phyloP scores from a whole-genome alignment of 2,329 filamentous ascomycete genomes.

The Fusarium coicis region DNA sequence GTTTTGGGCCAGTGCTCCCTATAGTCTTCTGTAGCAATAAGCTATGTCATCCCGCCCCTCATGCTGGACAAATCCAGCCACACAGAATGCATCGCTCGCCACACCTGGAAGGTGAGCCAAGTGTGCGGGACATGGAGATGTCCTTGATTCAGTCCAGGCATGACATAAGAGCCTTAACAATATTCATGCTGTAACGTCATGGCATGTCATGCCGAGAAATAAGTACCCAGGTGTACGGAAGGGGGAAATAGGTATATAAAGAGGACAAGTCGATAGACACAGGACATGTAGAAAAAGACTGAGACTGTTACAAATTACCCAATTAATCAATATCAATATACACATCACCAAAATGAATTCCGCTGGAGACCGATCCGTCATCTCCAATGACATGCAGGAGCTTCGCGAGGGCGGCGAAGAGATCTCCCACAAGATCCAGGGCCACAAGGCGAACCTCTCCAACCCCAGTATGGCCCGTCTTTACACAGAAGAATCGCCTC shows the following conservation, averaged over 20 bases:
- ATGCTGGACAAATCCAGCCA: conserved; percentile 12
- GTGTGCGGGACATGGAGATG: not conserved
- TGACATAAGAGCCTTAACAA: conserved; percentile 30
- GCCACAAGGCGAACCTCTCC: conserved; percentile 60
- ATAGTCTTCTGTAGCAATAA: too few species aligned
- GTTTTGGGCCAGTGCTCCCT: too few species aligned
- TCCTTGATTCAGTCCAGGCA: conserved; percentile 19
- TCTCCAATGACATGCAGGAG: conserved; percentile 57
- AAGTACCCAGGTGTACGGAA: not conserved
- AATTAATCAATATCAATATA: not conserved
- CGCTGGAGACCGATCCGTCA: conserved; percentile 52
- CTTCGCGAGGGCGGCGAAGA: conserved; percentile 45
- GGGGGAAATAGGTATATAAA: conserved; percentile 8
- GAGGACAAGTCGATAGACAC: not conserved
- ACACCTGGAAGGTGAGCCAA: conserved; percentile 3
- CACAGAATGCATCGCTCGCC: conserved; percentile 11
- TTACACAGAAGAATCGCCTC: not conserved
- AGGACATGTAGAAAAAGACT: not conserved
- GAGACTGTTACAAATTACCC: not conserved
- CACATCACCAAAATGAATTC: conserved; percentile 39
- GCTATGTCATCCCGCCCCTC: conserved; percentile 23
- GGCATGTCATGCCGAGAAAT: not conserved
- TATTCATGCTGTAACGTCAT: conserved; percentile 25
- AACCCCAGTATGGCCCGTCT: conserved; percentile 54
- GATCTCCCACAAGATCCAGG: conserved; percentile 46